These are phyloP conservation scores for Exophiala phaeomuriformis DNA, from an alignment of 2,329 filamentous ascomycete genomes.

Conservation along the genomic window DNA sequence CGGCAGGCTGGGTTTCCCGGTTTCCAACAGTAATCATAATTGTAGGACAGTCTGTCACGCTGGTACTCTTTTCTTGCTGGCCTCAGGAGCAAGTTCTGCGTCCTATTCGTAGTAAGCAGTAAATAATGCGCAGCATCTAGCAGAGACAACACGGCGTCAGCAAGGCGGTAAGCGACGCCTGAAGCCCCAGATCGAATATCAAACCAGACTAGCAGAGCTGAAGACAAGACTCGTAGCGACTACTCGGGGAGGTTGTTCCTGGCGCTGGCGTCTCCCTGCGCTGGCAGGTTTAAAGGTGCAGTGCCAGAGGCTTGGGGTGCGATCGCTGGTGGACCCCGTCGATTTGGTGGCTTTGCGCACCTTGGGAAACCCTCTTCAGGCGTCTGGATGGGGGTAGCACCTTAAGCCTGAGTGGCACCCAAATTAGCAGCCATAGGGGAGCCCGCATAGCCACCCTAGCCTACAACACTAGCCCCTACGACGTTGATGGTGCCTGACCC, in stretches of 20 bases:
- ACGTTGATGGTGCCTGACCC: conserved; percentile 1
- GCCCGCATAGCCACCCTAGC: no score
- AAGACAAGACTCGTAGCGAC: not conserved
- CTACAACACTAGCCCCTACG: not conserved
- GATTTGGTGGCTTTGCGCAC: not conserved
- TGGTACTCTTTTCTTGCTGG: no score
- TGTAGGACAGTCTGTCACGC: no score
- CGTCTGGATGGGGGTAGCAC: no score
- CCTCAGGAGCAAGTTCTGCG: no score
- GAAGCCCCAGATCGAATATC: conserved; percentile 8
- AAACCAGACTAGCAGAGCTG: not conserved
- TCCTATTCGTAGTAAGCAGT: no score
- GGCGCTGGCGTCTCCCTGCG: conserved; percentile 8
- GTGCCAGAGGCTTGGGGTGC: not conserved
- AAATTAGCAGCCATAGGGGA: not conserved
- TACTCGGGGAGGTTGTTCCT: conserved; percentile 12
- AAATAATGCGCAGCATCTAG: not conserved
- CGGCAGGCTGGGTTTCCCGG: no score
- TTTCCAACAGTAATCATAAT: no score
- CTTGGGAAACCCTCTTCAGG: not conserved
- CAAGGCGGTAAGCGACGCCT: conserved; percentile 11
- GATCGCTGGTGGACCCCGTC: not conserved
- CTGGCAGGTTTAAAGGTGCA: not conserved
- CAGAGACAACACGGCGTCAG: conserved; percentile 2
- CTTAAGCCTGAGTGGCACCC: not conserved